Base-by-base conservation (phyloP, 345 rosid genomes). In the Dipteronia dyeriana region DNA sequence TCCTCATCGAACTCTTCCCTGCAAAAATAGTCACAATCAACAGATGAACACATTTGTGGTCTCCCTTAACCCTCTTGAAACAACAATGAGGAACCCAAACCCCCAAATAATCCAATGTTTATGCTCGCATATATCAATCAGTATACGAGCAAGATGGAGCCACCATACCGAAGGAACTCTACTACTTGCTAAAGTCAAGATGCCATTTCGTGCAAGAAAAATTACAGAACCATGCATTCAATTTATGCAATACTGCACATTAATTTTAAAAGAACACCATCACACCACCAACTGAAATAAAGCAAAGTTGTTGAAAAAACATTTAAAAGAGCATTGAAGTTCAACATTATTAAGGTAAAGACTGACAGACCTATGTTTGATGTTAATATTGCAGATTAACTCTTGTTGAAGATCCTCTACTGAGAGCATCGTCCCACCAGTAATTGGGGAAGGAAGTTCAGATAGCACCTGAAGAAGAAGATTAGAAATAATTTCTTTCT, bases 361-460 rank as follows among this genome's bases (percentile, higher is more conserved):
- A 78, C 81, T 80, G 82, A 78, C 81, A 81, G 82, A 97, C 99
- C 99, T 91, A 71, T 97, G 97, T 85, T 92, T 94, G 83, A 97
- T 87, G 76, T 88, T 83, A 69, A 97, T 90, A 69, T 78, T 86
- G 93, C 99, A 94, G 69, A 90, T 83, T 74, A 94, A 86, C 86
- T 94, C 98, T 75, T 97, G 99, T 70, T 84, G 94, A 69, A 97
- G 91, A 91, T 97, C 99, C 86, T 92, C 97, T 3, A 94, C 91
- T 0, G 86, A 83, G 68, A 97, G 88, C 68, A 82, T 82, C 54
- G 92, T 85, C 85, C 98, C 97, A 63, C 88, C 86, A 59, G 89
- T 83, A 69, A 93, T 84, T 57, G 97, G 90, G 76, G 93, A 83
- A 74, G 98, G 98, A 79, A 94, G 97, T 75, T 91, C 92, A 38